Conservation (phyloP, 1,284 basidiomycete genomes). For the Polyporus tsugae region DNA sequence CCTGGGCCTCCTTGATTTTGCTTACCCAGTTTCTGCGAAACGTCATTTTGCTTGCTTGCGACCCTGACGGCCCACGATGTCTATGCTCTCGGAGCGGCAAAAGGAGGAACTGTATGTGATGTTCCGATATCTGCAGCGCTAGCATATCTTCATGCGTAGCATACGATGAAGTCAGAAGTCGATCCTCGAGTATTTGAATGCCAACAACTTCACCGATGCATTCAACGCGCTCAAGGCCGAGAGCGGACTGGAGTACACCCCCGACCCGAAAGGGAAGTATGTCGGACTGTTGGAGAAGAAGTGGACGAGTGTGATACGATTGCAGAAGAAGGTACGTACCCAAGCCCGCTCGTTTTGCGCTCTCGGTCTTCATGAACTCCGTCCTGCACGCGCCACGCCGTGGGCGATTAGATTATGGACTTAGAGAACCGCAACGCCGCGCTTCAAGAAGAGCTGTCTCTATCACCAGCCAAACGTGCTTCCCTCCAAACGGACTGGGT, state of each 20-base stretch:
- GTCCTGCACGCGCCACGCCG: conserved; percentile 2
- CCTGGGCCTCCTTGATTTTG: conserved; percentile 13
- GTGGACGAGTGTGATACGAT: conserved; percentile 82
- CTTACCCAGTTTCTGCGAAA: conserved; percentile 18
- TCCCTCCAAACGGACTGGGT: conserved; percentile 67
- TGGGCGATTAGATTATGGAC: conserved; percentile 69
- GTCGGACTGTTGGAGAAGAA: conserved; percentile 83
- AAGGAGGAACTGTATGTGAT: conserved; percentile 77
- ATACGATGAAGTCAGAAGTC: conserved; percentile 71
- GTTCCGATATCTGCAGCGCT: conserved; percentile 17
- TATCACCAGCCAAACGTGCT: conserved; percentile 38
- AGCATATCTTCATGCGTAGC: conserved; percentile 24
- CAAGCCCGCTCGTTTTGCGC: not conserved
- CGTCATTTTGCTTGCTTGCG: conserved; percentile 6
- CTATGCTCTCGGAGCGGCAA: conserved; percentile 62
- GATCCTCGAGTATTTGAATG: conserved; percentile 81
- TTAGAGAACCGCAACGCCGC: conserved; percentile 73
- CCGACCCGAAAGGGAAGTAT: conserved; percentile 65
- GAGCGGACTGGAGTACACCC: conserved; percentile 37
- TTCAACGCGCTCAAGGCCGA: conserved; percentile 72
- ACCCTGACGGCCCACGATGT: conserved; percentile 31
- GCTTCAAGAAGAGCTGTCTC: conserved; percentile 56
- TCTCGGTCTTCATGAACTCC: conserved; percentile 1
- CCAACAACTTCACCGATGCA: conserved; percentile 66
- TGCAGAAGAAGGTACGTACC: conserved; percentile 78